phyloP scores from a whole-genome alignment of 768 basidiomycete genomes.

The Fomitopsis serialis region DNA sequence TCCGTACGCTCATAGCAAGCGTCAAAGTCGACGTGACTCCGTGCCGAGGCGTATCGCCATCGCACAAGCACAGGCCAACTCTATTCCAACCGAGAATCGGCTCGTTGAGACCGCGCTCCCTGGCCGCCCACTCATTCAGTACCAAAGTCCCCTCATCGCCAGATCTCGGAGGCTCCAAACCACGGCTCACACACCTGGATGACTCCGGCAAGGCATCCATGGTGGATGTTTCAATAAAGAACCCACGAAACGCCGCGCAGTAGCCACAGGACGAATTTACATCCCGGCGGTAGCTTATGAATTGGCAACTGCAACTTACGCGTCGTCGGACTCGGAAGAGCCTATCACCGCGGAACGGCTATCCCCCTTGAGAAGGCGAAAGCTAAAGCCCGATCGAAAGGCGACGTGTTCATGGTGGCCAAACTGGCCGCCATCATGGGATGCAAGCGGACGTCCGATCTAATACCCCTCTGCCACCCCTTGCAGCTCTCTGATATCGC shows the following conservation, averaged over 20 bases:
- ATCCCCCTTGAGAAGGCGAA: slow-evolving; percentile 28
- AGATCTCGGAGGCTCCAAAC: not conserved
- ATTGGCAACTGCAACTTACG: slow-evolving; percentile 38
- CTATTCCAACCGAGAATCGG: not conserved
- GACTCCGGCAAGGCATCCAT: slow-evolving; percentile 65
- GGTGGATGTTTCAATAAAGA: slow-evolving; percentile 76
- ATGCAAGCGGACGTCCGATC: slow-evolving; percentile 73
- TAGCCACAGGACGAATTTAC: slow-evolving; percentile 67
- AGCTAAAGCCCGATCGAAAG: slow-evolving; percentile 56
- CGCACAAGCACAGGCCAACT: not conserved
- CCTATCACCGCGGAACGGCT: not conserved
- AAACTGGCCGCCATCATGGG: slow-evolving; percentile 88
- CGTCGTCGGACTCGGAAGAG: slow-evolving; percentile 1
- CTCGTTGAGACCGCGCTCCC: not conserved
- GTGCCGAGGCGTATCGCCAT: not conserved
- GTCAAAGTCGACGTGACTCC: not conserved
- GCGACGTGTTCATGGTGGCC: slow-evolving; percentile 67
- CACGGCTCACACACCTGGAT: slow-evolving; percentile 67
- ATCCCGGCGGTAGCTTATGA: slow-evolving; percentile 62
- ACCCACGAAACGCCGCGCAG: slow-evolving; percentile 61
- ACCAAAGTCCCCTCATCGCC: slow-evolving; percentile 2
- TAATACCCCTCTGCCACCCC: slow-evolving; percentile 88
- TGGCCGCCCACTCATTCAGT: slow-evolving; percentile 12
- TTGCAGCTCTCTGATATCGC: slow-evolving; percentile 66
- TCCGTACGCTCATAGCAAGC: not conserved